Percentiles rank a stretch among this genome's conserved stretches.
phyloP scores from a whole-genome alignment of 331 rosid species.

The Malus hybrid region DNA sequence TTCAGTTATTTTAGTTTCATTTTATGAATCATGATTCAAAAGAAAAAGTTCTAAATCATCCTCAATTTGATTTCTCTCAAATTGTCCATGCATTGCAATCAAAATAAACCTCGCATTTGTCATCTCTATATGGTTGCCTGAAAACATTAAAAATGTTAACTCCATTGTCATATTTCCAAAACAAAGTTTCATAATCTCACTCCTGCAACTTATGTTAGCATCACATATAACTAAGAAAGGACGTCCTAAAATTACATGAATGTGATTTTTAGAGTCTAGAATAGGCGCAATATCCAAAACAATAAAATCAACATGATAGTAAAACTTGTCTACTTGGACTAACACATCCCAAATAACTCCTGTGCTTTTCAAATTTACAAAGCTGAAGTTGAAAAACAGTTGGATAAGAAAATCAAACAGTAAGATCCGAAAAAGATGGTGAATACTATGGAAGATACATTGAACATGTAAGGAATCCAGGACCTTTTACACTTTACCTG shows the following conservation, averaged over 20 bases:
- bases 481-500: no score
- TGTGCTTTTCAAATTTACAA: no score
- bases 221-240: not conserved
- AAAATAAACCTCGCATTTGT: not conserved
- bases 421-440: no score
- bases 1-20: no score
- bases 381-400: no score
- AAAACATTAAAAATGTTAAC: not conserved
- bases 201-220: not conserved
- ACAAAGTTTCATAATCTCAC: not conserved
- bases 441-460: no score
- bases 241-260: not conserved
- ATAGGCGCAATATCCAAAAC: not conserved
- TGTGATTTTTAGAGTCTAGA: not conserved
- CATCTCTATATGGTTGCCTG: not conserved
- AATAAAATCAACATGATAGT: not conserved
- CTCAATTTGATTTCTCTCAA: not conserved
- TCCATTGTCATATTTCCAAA: constrained; percentile 2
- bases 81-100: not conserved
- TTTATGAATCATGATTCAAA: no score
- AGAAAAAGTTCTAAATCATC: no score
- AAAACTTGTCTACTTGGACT: no score
- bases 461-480: no score
- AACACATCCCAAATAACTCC: no score
- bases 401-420: no score